Conservation (phyloP, 2,329 filamentous ascomycete species). For the Basipetospora chlamydospora region DNA sequence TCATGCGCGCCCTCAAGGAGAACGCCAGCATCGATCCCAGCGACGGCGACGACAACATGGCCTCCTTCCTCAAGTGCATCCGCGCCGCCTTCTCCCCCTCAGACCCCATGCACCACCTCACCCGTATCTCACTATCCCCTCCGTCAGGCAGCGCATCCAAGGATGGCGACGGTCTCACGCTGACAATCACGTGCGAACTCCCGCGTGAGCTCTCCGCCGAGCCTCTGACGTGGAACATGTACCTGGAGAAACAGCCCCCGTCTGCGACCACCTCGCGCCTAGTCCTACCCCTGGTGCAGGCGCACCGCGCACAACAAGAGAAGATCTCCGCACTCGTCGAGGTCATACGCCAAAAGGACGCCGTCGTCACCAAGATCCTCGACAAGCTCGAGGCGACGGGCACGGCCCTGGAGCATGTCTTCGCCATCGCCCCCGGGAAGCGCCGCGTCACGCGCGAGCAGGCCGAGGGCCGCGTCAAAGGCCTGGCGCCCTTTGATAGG, state of each 20-base stretch:
- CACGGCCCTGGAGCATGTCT: slow-evolving; percentile 37
- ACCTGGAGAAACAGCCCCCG: slow-evolving; percentile 31
- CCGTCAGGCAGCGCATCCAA: slow-evolving; percentile 7
- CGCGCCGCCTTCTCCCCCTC: slow-evolving; percentile 33
- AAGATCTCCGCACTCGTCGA: slow-evolving; percentile 29
- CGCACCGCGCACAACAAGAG: slow-evolving; percentile 22
- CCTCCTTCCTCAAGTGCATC: slow-evolving; percentile 51
- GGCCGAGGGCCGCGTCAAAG: slow-evolving; percentile 34
- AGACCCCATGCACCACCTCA: slow-evolving; percentile 26
- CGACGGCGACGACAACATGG: slow-evolving; percentile 52
- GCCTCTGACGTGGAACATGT: slow-evolving; percentile 50
- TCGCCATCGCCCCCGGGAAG: slow-evolving; percentile 33
- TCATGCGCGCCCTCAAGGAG: slow-evolving; percentile 44
- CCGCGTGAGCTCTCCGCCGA: slow-evolving; percentile 37
- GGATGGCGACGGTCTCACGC: slow-evolving; percentile 26
- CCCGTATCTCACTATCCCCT: slow-evolving; percentile 27
- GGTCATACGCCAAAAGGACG: slow-evolving; percentile 34
- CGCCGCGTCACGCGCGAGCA: slow-evolving; percentile 27
- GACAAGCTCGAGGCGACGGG: slow-evolving; percentile 40
- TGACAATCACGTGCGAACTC: slow-evolving; percentile 45
- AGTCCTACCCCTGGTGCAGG: slow-evolving; percentile 35
- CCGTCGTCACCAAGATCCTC: slow-evolving; percentile 31
- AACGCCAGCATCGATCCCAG: slow-evolving; percentile 61
- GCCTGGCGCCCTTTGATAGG: slow-evolving; percentile 31
- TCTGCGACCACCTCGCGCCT: slow-evolving; percentile 31